A percentile compares a stretch with the other conserved stretches of the same genome.
Conservation (phyloP, 768 basidiomycete species). For the Tricholoma sp. region DNA sequence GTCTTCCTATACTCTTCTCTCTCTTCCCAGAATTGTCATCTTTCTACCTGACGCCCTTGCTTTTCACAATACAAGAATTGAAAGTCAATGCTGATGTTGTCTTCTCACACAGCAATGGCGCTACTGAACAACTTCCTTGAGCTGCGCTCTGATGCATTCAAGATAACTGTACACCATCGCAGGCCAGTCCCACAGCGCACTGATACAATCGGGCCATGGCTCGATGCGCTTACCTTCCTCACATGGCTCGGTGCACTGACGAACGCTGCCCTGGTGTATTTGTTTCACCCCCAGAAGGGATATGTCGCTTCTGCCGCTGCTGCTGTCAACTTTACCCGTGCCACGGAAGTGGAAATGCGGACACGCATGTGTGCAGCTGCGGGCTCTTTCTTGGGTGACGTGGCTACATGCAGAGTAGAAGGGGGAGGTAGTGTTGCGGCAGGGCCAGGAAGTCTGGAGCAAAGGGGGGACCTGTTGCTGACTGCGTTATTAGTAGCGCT, state of each 20-base stretch:
- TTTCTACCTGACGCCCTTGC: neutral
- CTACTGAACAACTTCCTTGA: slow-evolving; percentile 92
- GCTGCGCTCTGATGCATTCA: slow-evolving; percentile 90
- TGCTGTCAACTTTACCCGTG: neutral
- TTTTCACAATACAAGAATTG: neutral
- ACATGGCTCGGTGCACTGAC: slow-evolving; percentile 87
- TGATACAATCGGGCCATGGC: slow-evolving; percentile 93
- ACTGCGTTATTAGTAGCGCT: slow-evolving; percentile 73
- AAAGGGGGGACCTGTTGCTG: slow-evolving; percentile 47
- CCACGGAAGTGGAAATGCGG: neutral
- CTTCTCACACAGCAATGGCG: slow-evolving; percentile 52
- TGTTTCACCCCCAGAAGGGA: slow-evolving; percentile 48
- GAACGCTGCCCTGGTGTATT: slow-evolving; percentile 86
- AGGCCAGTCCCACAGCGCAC: slow-evolving; percentile 84
- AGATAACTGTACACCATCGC: slow-evolving; percentile 81
- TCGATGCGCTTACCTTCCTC: slow-evolving; percentile 81
- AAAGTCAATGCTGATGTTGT: neutral
- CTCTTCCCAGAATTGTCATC: neutral
- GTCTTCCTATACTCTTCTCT: neutral
- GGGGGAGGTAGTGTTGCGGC: slow-evolving; percentile 6
- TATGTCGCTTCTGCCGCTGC: neutral
- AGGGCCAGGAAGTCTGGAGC: slow-evolving; percentile 39
- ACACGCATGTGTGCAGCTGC: neutral
- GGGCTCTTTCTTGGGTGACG: neutral
- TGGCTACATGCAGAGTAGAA: neutral